A percentile compares a stretch with the other conserved stretches of the same genome.
Evolutionary conservation across 805 yeast species (phyloP).

Genomic region (Candida michaelii): DNA sequence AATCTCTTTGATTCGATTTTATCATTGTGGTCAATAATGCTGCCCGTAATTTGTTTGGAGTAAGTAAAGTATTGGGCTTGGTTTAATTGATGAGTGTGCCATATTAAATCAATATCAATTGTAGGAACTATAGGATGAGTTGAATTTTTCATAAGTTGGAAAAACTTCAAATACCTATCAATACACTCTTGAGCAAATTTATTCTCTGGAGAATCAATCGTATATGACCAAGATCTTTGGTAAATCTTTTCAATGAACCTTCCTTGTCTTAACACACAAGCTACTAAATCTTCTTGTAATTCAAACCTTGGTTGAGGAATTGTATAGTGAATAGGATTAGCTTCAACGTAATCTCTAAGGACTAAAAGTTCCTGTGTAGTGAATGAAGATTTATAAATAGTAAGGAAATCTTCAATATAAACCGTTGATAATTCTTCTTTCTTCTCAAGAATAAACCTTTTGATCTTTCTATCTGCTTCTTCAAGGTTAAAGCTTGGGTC

Average conservation of each 20-base stretch:
- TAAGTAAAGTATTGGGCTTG: constrained; percentile 1
- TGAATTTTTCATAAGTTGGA: constrained; percentile 9
- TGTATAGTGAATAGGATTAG: constrained; percentile 3
- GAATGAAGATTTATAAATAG: neutral
- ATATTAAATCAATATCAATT: constrained; percentile 9
- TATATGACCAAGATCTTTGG: neutral
- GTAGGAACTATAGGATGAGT: constrained; percentile 9
- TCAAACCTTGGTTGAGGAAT: neutral
- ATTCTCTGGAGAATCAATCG: neutral
- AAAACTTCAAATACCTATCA: constrained; percentile 21
- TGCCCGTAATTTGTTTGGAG: constrained; percentile 4
- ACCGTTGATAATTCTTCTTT: neutral
- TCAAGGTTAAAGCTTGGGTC: neutral
- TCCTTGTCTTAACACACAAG: constrained; percentile 24
- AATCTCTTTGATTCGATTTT: constrained; percentile 22
- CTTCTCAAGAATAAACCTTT: neutral
- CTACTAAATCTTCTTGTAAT: constrained; percentile 22
- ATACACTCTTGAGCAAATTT: constrained; percentile 13
- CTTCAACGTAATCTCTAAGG: constrained; percentile 1
- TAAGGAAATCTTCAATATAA: neutral
- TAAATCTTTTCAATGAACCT: constrained; percentile 21
- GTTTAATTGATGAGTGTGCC: constrained; percentile 10
- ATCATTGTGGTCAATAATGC: constrained; percentile 20
- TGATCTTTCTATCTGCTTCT: neutral
- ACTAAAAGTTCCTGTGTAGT: neutral